Evolutionary conservation across 768 basidiomycete species (phyloP).

Genomic region (Paxillus rubicundulus): DNA sequence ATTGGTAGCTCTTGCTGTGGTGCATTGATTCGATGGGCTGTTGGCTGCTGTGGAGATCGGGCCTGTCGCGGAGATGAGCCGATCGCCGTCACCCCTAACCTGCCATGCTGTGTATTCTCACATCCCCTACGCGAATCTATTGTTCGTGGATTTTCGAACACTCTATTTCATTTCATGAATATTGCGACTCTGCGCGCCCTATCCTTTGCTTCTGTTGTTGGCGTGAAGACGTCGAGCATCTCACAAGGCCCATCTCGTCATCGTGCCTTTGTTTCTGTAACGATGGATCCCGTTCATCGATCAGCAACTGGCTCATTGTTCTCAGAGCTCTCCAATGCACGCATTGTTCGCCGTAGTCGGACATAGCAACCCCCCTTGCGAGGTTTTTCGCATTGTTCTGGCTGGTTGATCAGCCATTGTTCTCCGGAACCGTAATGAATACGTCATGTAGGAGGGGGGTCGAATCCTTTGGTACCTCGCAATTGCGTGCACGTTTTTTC

Average conservation of each 20-base stretch:
- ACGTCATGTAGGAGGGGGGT: constrained; percentile 1
- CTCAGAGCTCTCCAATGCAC: not conserved
- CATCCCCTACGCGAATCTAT: constrained; percentile 5
- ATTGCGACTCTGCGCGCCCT: not conserved
- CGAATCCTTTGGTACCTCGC: not conserved
- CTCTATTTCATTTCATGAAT: constrained; percentile 5
- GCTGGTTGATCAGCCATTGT: constrained; percentile 13
- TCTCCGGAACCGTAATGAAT: constrained; percentile 1
- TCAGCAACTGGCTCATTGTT: constrained; percentile 11
- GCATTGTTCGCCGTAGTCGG: constrained; percentile 26
- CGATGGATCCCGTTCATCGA: constrained; percentile 3
- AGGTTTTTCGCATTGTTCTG: constrained; percentile 9
- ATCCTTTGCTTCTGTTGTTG: not conserved
- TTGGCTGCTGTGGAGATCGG: constrained; percentile 10
- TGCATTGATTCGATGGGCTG: not conserved
- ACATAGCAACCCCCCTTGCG: not conserved
- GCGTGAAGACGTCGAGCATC: not conserved
- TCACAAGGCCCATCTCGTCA: not conserved
- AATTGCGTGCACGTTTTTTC: not conserved
- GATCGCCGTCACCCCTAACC: constrained; percentile 28
- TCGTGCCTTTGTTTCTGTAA: constrained; percentile 7
- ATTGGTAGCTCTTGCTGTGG: constrained; percentile 7
- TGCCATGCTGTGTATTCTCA: constrained; percentile 15
- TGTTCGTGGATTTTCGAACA: not conserved
- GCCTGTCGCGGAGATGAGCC: constrained; percentile 25